phyloP scores from a whole-genome alignment of 2,329 filamentous ascomycete genomes.

The Thelonectria rubi region DNA sequence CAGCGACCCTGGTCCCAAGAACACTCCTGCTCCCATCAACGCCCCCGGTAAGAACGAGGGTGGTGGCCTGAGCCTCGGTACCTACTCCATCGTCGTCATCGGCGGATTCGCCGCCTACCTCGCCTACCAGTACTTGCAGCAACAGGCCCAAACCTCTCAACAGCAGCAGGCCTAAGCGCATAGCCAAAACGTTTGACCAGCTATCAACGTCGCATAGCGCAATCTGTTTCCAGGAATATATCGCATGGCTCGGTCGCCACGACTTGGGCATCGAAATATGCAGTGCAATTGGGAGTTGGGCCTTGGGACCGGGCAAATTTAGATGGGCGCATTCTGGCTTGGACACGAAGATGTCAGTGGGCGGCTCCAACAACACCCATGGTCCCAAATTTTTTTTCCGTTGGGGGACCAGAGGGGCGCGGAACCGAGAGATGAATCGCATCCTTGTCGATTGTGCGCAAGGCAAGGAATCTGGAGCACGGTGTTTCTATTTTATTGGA shows the following conservation, averaged over 20 bases:
- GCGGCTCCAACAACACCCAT: conserved; percentile 26
- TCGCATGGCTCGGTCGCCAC: conserved; percentile 24
- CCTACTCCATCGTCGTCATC: conserved; percentile 83
- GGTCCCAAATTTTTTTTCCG: conserved; percentile 38
- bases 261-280: conserved; percentile 12
- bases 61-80: conserved; percentile 74
- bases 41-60: conserved; percentile 59
- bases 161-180: conserved; percentile 39
- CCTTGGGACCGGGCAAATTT: conserved; percentile 32
- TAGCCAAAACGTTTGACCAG: conserved; percentile 12
- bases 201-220: conserved; percentile 26
- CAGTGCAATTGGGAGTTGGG: conserved; percentile 41
- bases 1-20: conserved; percentile 78
- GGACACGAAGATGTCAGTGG: conserved; percentile 36
- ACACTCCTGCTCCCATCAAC: conserved; percentile 58
- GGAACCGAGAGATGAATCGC: conserved; percentile 37
- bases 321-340: conserved; percentile 38
- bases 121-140: conserved; percentile 86
- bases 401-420: conserved; percentile 34
- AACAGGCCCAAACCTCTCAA: conserved; percentile 49
- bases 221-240: conserved; percentile 31
- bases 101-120: conserved; percentile 81
- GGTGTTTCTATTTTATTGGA: conserved; percentile 33
- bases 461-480: conserved; percentile 32
- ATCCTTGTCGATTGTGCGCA: conserved; percentile 34